A percentile compares a stretch with the other conserved stretches of the same genome.
Conservation (phyloP, 768 basidiomycete species). For the Suillus plorans region DNA sequence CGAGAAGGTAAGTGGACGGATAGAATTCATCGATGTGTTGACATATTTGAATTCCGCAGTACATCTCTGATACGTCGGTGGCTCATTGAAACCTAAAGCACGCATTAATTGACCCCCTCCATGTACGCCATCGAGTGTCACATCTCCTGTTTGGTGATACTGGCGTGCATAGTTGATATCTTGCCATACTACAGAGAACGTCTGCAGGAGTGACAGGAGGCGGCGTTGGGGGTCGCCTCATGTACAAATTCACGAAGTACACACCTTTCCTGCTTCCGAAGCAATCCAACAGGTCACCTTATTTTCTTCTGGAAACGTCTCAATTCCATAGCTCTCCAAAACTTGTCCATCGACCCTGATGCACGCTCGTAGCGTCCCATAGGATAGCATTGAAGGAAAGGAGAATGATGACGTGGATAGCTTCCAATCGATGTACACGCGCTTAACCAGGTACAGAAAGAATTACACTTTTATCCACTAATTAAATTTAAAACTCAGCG, state of each 20-base stretch:
- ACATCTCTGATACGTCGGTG: not conserved
- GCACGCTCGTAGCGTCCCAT: slow-evolving; percentile 5
- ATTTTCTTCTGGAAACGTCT: slow-evolving; percentile 10
- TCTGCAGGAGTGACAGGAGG: slow-evolving; percentile 4
- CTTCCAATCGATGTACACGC: slow-evolving; percentile 3
- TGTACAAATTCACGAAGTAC: not conserved
- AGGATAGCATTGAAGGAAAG: slow-evolving; percentile 6
- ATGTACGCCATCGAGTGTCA: slow-evolving; percentile 5
- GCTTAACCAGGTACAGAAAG: not conserved
- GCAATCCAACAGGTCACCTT: slow-evolving; percentile 13
- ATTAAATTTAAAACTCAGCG: slow-evolving; percentile 2
- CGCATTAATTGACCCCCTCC: slow-evolving; percentile 4
- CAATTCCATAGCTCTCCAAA: slow-evolving; percentile 9
- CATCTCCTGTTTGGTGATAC: slow-evolving; percentile 4
- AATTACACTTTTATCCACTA: not conserved
- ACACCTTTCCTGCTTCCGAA: slow-evolving; percentile 13
- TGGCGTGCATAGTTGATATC: not conserved
- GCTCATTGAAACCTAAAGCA: not conserved
- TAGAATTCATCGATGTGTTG: slow-evolving; percentile 2
- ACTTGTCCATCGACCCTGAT: slow-evolving; percentile 8
- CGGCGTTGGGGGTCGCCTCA: not conserved
- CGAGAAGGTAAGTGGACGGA: slow-evolving; percentile 9
- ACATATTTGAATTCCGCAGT: slow-evolving; percentile 4
- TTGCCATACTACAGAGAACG: slow-evolving; percentile 12
- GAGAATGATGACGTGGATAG: not conserved